These are phyloP conservation scores for Wallacemonas rigidus DNA, from an alignment of 208 protist species.

Conservation along the genomic window DNA sequence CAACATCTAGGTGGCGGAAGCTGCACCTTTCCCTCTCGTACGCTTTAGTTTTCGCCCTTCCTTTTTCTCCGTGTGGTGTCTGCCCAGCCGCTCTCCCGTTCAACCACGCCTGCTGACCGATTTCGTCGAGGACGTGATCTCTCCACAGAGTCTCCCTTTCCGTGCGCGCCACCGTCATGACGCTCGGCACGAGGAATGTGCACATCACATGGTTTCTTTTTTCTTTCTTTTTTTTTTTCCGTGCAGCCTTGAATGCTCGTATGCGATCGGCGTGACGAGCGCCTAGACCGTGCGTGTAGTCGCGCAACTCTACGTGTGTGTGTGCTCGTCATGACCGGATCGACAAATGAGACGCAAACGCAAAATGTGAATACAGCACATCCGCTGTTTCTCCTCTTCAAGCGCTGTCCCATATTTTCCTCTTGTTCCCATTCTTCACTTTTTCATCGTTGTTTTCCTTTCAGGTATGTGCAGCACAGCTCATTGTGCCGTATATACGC, in stretches of 20 bases:
- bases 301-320: too few relatives aligned
- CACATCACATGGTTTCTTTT: too few relatives aligned
- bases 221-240: not conserved
- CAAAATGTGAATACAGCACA: too few relatives aligned
- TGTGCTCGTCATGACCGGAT: too few relatives aligned
- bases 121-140: not conserved
- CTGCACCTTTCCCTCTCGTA: not conserved
- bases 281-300: too few relatives aligned
- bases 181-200: too few relatives aligned
- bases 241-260: not conserved
- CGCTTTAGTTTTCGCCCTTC: not conserved
- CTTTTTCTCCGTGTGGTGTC: not conserved
- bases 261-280: too few relatives aligned
- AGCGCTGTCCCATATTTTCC: too few relatives aligned
- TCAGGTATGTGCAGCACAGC: too few relatives aligned
- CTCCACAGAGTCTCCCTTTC: not conserved
- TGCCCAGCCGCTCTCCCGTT: not conserved
- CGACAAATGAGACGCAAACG: too few relatives aligned
- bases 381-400: too few relatives aligned
- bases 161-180: not conserved
- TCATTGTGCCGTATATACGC: too few relatives aligned
- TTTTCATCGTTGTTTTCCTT: not conserved
- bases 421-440: constrained; percentile 9
- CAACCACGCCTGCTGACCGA: not conserved
- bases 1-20: not conserved